These are phyloP conservation scores for Magnolia kwangsiensis DNA, from an alignment of 164 flowering plant species.

Conservation along the genomic window DNA sequence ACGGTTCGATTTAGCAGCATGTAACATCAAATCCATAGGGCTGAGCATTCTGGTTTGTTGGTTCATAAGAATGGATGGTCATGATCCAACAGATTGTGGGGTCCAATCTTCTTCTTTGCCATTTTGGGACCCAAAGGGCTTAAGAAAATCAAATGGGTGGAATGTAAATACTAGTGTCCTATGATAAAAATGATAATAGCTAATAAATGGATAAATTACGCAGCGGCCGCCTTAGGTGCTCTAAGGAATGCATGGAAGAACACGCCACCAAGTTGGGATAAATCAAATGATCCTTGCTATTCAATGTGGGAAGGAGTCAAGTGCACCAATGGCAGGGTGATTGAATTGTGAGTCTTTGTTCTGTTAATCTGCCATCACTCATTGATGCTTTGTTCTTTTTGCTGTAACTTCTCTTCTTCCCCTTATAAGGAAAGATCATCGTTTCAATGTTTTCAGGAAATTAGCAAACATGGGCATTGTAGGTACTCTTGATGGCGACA, in stretches of 20 bases:
- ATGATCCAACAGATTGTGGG: no score
- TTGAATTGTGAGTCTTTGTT: conserved; percentile 49
- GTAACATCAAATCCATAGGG: no score
- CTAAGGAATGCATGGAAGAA: no score
- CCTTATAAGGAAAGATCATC: background rate
- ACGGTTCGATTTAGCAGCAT: no score
- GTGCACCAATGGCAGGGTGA: conserved; percentile 62
- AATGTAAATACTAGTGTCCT: background rate
- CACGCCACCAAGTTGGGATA: conserved; percentile 64
- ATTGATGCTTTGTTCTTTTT: background rate
- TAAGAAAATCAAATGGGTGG: background rate
- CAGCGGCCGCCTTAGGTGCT: conserved; percentile 50
- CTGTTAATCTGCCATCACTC: background rate
- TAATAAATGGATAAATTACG: conserved; percentile 5
- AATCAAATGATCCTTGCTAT: conserved; percentile 69
- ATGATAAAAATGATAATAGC: background rate
- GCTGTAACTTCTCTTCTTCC: background rate
- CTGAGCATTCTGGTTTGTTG: no score
- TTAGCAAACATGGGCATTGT: conserved; percentile 66
- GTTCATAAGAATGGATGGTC: no score
- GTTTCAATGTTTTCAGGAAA: conserved; percentile 37
- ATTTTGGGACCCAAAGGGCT: no score
- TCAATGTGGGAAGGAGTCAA: conserved; percentile 76
- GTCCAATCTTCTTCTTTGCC: no score
- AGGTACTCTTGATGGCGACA: conserved; percentile 67